Base-by-base conservation (phyloP, 495 filamentous ascomycete species). In the Lasiosphaeria hispida region DNA sequence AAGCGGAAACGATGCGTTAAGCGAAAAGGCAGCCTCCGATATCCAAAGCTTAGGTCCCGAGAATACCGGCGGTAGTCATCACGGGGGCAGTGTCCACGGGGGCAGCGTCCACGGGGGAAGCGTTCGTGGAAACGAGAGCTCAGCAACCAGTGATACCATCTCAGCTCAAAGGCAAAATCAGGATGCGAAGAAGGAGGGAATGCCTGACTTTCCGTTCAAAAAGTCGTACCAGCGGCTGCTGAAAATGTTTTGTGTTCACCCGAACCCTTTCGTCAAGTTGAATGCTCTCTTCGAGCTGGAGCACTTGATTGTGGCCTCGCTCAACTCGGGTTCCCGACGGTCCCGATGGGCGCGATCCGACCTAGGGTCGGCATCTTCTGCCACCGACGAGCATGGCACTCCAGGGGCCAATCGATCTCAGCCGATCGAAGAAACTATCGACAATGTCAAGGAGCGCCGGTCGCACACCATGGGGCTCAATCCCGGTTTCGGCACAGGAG, bases 211-310 rank as follows among this genome's bases (percentile, higher is more conserved):
- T 65, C 85, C 87, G 0, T 92, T 91, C 59, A 75, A 77, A 40
- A 79, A 83, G 44, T 87, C 91, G 5, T 97, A 93, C 72, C 83
- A 85, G 62, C 86, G 85, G 19, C 81, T 97, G 0, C 76, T 96
- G 17, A 83, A 86, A 50, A 91, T 90, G 66, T 96, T 97, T 63
- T 94, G 91, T 14, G 89, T 90, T 4, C 91, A 94, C 66, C 89
- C 90, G 2, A 96, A 95, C 63, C 92, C 92, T 0, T 90, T 86
- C 63, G 81, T 85, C 48, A 97, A 97, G 67, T 82, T 97, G 14
- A 87, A 88, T 62, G 88, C 89, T 0, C 79, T 97, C 2, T 86
- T 85, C 48, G 91, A 97, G 69, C 79, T 97, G 13, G 84, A 94
- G 63, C 85, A 86, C 40, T 73, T 97, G 37, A 87, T 96, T 56